Evolutionary conservation across 2,329 filamentous ascomycete genomes (phyloP), one percentile per base, ranked within the genome.

Genomic region (Graphiopsis chlorocephala): DNA sequence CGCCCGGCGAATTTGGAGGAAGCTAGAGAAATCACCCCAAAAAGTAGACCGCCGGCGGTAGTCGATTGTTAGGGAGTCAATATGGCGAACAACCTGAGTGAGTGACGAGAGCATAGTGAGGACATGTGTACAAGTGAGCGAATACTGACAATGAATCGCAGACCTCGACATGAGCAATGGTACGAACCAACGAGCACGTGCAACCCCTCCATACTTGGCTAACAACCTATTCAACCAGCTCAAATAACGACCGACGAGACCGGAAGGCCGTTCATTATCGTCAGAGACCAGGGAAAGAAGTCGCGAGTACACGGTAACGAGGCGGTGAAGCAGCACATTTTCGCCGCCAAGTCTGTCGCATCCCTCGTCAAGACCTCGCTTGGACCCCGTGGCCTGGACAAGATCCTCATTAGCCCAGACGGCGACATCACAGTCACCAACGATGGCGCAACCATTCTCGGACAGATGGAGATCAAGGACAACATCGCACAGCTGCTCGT

Each of bases 371-470:
- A 96, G 85, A 95, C 92, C 67, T 99, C 96, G 70, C 85, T 99
- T 73, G 95, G 95, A 59, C 95, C 95, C 63, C 90, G 95, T 72
- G 95, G 95, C 69, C 88, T 99, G 76, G 95, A 99, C 84, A 99
- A 99, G 84, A 99, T 99, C 77, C 87, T 99, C 73, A 99, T 99
- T 74, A 99, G 95, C 60, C 91, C 95, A 67, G 95, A 99, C 78
- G 95, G 95, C 78, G 95, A 99, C 80, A 99, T 99, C 78, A 99
- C 95, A 68, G 93, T 99, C 68, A 99, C 95, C 72, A 99, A 99
- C 83, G 95, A 99, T 82, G 95, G 95, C 74, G 96, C 96, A 63
- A 99, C 95, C 53, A 99, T 99, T 74, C 84, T 99, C 71, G 90
- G 92, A 73, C 75, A 96, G 86, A 99, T 99, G 95, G 95, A 99